These are phyloP conservation scores for Aspergillus sp. DNA, from an alignment of 2,329 filamentous ascomycete genomes.

Conservation along the genomic window DNA sequence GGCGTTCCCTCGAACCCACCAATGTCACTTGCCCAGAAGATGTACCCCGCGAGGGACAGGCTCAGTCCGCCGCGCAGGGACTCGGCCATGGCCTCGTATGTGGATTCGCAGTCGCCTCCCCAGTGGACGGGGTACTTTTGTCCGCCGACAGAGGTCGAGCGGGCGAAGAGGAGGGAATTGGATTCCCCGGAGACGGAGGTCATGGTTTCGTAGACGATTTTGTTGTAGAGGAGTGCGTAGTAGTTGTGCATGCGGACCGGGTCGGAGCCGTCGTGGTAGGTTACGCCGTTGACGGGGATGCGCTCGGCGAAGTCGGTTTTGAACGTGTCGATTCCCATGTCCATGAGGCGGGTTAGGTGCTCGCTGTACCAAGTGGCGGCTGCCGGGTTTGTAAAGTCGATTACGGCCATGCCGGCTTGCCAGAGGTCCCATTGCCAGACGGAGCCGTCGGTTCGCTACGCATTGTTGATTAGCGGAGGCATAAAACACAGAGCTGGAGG, in stretches of 20 bases:
- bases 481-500: background rate
- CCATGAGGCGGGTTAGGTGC: constrained; percentile 67
- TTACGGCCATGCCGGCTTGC: constrained; percentile 76
- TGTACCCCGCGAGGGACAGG: constrained; percentile 67
- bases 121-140: constrained; percentile 73
- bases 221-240: constrained; percentile 76
- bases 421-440: constrained; percentile 78
- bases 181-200: constrained; percentile 56
- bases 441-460: constrained; percentile 65
- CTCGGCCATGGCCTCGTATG: constrained; percentile 74
- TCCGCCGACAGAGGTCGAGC: constrained; percentile 68
- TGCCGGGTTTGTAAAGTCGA: constrained; percentile 75
- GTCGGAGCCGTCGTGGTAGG: constrained; percentile 66
- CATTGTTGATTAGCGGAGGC: background rate
- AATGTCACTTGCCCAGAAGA: constrained; percentile 73
- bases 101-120: constrained; percentile 77
- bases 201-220: constrained; percentile 69
- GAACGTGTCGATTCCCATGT: constrained; percentile 71
- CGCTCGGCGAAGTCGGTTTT: constrained; percentile 79
- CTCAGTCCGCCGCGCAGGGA: constrained; percentile 68
- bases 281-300: constrained; percentile 67
- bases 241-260: constrained; percentile 75
- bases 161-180: constrained; percentile 69
- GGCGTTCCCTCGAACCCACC: constrained; percentile 73
- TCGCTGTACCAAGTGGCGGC: constrained; percentile 67